Percentiles rank a stretch among this genome's conserved stretches.
These are phyloP conservation scores for Tripidium arundinaceum DNA, from an alignment of 202 grass and related monocot species.

Conservation along the genomic window DNA sequence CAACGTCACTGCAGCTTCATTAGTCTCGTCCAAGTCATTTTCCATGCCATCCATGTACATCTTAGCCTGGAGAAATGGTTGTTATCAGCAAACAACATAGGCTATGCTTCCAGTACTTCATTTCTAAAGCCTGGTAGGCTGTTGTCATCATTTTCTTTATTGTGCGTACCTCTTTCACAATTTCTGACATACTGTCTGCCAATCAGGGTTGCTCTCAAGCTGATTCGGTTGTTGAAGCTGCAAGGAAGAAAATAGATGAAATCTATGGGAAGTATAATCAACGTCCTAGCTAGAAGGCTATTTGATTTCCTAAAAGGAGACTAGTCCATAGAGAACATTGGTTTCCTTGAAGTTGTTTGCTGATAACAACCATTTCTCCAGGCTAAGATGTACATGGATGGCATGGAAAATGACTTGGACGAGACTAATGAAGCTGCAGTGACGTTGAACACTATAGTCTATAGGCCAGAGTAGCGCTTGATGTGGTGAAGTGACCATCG, in stretches of 20 bases:
- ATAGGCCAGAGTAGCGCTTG: not conserved
- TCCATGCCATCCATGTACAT: conserved; percentile 21
- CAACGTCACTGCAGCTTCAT: conserved; percentile 5
- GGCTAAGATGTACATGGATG: conserved; percentile 34
- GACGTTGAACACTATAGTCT: not conserved
- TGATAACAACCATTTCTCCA: conserved; percentile 28
- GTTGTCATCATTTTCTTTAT: not conserved
- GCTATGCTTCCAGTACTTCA: not conserved
- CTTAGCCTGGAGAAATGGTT: conserved; percentile 35
- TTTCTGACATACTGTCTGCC: not conserved
- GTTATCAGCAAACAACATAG: conserved; percentile 15
- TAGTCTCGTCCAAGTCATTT: conserved; percentile 14
- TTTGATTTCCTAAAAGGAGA: not conserved
- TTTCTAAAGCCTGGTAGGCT: not conserved
- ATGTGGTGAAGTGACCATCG: not conserved
- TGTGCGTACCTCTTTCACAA: not conserved
- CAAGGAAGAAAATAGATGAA: conserved; percentile 30
- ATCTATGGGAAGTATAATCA: conserved; percentile 37
- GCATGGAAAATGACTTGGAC: conserved; percentile 6
- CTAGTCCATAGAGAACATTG: not conserved
- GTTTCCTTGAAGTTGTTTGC: not conserved
- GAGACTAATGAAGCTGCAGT: conserved; percentile 27
- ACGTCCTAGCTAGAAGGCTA: conserved; percentile 15
- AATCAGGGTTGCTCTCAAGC: conserved; percentile 48
- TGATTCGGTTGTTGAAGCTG: conserved; percentile 18